These are phyloP conservation scores for Babesia sp. DNA, from an alignment of 169 alveolate species.

Conservation along the genomic window DNA sequence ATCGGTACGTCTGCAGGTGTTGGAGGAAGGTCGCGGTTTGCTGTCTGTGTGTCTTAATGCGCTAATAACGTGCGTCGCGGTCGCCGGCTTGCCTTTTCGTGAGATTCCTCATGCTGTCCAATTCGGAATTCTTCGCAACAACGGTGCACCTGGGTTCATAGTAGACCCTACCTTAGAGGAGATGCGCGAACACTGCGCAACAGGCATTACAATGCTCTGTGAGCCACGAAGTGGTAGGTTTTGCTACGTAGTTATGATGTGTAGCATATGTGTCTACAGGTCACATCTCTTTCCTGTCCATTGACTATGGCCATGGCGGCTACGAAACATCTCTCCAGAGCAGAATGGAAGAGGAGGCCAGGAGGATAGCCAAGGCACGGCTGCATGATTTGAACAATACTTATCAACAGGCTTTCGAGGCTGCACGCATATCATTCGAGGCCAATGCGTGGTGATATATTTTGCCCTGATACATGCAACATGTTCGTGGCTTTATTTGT, in stretches of 20 bases:
- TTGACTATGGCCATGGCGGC: conserved; percentile 52
- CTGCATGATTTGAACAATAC: neutral
- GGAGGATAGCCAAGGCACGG: neutral
- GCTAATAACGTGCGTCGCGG: conserved; percentile 5
- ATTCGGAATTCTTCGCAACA: conserved; percentile 18
- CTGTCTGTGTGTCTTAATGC: conserved; percentile 60
- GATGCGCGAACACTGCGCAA: conserved; percentile 10
- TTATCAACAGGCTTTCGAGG: conserved; percentile 12
- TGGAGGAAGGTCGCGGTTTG: conserved; percentile 59
- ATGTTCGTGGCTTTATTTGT: no score
- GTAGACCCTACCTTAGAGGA: conserved; percentile 57
- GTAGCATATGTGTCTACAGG: conserved; percentile 22
- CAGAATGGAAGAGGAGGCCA: neutral
- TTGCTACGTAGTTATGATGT: neutral
- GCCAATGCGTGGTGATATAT: conserved; percentile 15
- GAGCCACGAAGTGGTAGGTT: conserved; percentile 48
- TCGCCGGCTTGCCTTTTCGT: conserved; percentile 40
- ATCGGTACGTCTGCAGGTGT: conserved; percentile 45
- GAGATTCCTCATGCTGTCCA: conserved; percentile 52
- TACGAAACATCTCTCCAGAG: neutral
- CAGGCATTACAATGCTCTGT: conserved; percentile 40
- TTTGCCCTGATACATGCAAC: no score
- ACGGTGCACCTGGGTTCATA: conserved; percentile 16
- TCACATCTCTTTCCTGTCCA: conserved; percentile 19
- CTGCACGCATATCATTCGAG: conserved; percentile 24